These are phyloP conservation scores for Colletotrichum sp. DNA, from an alignment of 2,329 filamentous ascomycete genomes.

Conservation along the genomic window DNA sequence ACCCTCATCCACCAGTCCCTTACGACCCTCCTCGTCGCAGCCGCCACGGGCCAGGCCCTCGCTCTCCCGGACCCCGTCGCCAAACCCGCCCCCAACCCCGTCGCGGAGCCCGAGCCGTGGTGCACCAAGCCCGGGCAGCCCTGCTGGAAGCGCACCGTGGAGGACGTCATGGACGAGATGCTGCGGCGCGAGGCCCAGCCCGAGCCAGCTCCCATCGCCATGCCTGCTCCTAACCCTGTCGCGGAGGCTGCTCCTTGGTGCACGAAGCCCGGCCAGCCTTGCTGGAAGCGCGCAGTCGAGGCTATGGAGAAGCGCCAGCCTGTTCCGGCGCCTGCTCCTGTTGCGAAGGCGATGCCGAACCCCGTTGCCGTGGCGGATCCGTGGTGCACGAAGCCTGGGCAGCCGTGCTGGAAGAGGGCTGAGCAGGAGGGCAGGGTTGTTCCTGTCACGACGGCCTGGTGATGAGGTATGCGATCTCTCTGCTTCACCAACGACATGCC, in stretches of 20 bases:
- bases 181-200: conserved; percentile 16
- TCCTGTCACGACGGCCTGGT: neutral
- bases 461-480: neutral
- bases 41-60: too few relatives aligned
- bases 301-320: neutral
- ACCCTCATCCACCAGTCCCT: too few relatives aligned
- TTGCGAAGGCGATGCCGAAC: neutral
- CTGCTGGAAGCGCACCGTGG: conserved; percentile 7
- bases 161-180: conserved; percentile 20
- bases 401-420: conserved; percentile 31
- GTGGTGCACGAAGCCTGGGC: conserved; percentile 24
- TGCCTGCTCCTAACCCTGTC: neutral
- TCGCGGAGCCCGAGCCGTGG: conserved; percentile 24
- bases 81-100: conserved; percentile 1
- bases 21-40: too few relatives aligned
- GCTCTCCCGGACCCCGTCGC: too few relatives aligned
- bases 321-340: neutral
- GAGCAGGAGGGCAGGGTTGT: neutral
- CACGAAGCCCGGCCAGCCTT: conserved; percentile 21
- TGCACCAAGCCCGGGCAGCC: conserved; percentile 25
- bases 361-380: conserved; percentile 21
- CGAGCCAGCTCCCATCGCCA: conserved; percentile 23
- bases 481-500: neutral
- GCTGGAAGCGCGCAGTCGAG: conserved; percentile 24
- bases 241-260: conserved; percentile 24